Evolutionary conservation across 805 yeast species (phyloP), one percentile per base, ranked within the genome.

Genomic region (Metschnikowia hibisci): DNA sequence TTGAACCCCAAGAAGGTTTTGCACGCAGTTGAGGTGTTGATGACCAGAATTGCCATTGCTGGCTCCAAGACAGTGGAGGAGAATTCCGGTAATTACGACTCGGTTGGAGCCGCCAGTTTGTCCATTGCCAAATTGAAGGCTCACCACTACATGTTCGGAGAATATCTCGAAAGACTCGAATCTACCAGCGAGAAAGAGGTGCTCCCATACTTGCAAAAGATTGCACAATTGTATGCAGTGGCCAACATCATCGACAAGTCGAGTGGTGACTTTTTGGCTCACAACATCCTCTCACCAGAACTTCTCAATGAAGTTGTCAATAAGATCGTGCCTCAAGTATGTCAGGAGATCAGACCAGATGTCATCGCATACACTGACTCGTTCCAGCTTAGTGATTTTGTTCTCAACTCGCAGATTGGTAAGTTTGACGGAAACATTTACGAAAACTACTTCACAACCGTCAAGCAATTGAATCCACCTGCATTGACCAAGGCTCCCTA

Each of bases 91-190:
- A 51, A 50, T 46, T 53, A 45, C 29, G 57, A 53, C 46, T 42
- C 52, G 5, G 54, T 51, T 3, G 55, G 57, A 9, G 55, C 55
- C 6, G 52, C 52, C 9, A 44, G 52, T 31, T 47, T 53, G 50
- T 43, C 52, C 15, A 39, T 53, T 26, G 47, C 57, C 36, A 51
- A 45, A 47, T 50, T 53, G 55, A 51, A 50, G 48, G 57, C 57
- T 4, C 55, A 53, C 47, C 50, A 44, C 41, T 51, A 51, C 48
- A 42, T 51, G 43, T 50, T 53, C 42, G 29, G 37, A 32, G 54
- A 49, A 42, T 53, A 40, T 41, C 31, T 37, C 32, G 32, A 32
- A 32, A 43, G 52, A 32, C 18, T 53, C 18, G 36, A 29, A 9
- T 37, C 42, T 41, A 47, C 48, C 39, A 41, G 27, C 27, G 23